Base-by-base conservation (phyloP, 2,329 filamentous ascomycete species). In the Aspergillus pseudoviridinutans region DNA sequence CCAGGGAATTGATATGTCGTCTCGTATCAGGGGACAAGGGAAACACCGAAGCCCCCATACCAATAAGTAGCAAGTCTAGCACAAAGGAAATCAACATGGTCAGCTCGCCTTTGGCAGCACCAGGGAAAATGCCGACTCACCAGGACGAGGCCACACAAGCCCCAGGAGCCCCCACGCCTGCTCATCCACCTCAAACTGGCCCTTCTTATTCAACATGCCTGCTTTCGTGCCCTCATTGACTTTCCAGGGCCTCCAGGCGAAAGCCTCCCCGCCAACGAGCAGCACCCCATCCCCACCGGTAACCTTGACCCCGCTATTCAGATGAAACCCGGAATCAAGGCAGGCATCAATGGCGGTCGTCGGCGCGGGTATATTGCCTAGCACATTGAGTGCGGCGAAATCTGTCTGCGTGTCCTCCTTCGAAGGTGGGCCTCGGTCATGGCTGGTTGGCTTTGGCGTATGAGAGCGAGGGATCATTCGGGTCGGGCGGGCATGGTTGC, bases 161-260 rank as follows among this genome's bases (percentile, higher is more conserved):
- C 87, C 85, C 71, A 97, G 78, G 47, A 95, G 65, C 2, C 88
- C 90, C 82, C 93, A 92, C 14, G 84, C 85, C 60, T 85, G 83
- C 56, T 84, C 79, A 4, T 82, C 80, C 28, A 94, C 81, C 65
- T 96, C 90, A 80, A 90, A 92, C 72, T 95, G 90, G 0, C 91
- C 90, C 74, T 89, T 92, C 50, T 73, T 76, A 74, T 96, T 96
- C 55, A 88, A 70, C 66, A 96, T 76, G 58, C 66, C 75, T 60
- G 73, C 74, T 59, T 66, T 77, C 64, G 68, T 66, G 68, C 72
- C 67, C 64, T 74, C 58, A 62, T 58, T 38, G 60, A 62, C 74
- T 59, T 83, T 75, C 91, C 93, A 97, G 4, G 94, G 94, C 70
- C 84, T 80, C 94, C 94, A 99, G 52, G 81, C 77, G 72, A 97